Conservation (phyloP, 2,329 filamentous ascomycete species). For the Lasiodiplodia sp. region DNA sequence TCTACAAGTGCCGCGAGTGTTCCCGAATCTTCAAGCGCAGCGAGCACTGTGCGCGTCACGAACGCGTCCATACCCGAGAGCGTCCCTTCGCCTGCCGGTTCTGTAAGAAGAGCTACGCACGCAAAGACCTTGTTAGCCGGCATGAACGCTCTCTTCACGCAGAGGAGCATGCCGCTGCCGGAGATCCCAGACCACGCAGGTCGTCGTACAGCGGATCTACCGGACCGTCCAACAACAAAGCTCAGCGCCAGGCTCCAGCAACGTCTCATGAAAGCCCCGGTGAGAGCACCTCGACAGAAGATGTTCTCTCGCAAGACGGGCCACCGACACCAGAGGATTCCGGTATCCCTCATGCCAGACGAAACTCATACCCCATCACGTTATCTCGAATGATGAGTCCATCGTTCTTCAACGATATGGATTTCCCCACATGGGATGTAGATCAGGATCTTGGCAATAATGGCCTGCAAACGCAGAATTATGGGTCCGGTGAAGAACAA, state of each 20-base stretch:
- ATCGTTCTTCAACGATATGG: conserved; percentile 3
- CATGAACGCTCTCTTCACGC: conserved; percentile 45
- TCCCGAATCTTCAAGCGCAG: conserved; percentile 43
- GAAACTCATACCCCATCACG: not conserved
- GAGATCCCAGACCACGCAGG: not conserved
- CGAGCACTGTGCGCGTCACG: conserved; percentile 45
- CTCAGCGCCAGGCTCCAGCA: not conserved
- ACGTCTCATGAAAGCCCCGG: not conserved
- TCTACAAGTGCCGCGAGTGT: conserved; percentile 40
- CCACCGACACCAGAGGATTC: not conserved
- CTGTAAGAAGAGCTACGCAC: conserved; percentile 43
- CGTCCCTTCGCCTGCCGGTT: conserved; percentile 44
- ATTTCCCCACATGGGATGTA: not conserved
- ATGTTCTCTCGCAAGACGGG: not conserved
- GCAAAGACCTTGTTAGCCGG: conserved; percentile 46
- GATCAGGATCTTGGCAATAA: not conserved
- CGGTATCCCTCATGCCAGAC: not conserved
- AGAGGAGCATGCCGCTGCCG: not conserved
- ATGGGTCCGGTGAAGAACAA: not conserved
- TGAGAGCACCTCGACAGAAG: not conserved
- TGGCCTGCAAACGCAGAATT: not conserved
- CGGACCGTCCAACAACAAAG: not conserved
- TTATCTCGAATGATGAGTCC: conserved; percentile 12
- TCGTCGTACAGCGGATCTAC: not conserved
- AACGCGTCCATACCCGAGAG: conserved; percentile 44